Base-by-base conservation (phyloP, 2,329 filamentous ascomycete genomes). In the Fonsecaea monophora region DNA sequence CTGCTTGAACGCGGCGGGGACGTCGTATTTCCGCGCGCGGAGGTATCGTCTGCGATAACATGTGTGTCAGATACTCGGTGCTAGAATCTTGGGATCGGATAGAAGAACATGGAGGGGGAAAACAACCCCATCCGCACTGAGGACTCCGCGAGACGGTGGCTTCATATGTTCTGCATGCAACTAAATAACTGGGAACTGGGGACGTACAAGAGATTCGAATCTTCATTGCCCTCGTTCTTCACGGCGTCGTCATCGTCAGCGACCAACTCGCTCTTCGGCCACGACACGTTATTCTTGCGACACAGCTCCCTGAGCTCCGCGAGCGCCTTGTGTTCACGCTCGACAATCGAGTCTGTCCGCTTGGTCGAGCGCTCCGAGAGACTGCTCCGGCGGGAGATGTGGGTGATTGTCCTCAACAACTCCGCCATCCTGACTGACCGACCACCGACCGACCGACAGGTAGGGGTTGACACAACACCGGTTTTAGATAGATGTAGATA, bases 11-110 rank as follows among this genome's bases (percentile, higher is more conserved):
- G 93, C 93, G 72, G 94, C 92, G 71, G 87, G 81, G 6, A 91
- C 85, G 32, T 89, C 81, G 83, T 94, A 97, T 77, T 88, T 90
- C 64, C 93, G 88, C 37, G 94, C 93, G 73, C 94, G 90, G 60
- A 97, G 83, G 77, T 90, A 97, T 66, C 94, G 92, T 69, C 92
- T 94, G 73, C 9, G 25, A 38, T 34, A 8, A 54, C 9, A 42
- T 53, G 35, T 53, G 35, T 12, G 42, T 50, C 12, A 50, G 45
- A 45, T 18, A 45, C 18, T 13, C 21, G 25, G 25, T 25, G 25
- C 25, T 25, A 25, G 25, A 25, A 25, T 25, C 25, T 25, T 25
- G 25, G 25, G 25, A 25, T 25, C 25, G 25, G 3, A 25, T 2
- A 25, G 25, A 25, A 25, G 25, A 25, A 25, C 1, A 25, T 2